Conservation (phyloP, 192 early-diverging fungal species). For the Coemansia sp. region DNA sequence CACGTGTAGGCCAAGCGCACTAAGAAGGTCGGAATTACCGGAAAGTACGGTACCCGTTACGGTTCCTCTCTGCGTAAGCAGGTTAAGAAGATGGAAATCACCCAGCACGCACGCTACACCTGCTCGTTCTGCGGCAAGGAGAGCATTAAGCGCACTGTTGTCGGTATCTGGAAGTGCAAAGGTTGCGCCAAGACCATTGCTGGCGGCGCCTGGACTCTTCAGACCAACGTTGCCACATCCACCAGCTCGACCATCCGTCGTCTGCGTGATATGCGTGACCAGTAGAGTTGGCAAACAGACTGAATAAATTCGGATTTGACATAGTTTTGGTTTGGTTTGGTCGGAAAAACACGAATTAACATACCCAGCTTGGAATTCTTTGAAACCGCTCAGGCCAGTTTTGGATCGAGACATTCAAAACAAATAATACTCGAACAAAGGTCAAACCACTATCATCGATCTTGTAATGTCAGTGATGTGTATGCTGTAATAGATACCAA, state of each 20-base stretch:
- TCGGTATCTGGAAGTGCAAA: conserved; percentile 99
- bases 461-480: too few species aligned
- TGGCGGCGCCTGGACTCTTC: conserved; percentile 92
- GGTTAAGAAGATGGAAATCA: conserved; percentile 99
- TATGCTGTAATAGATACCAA: background rate
- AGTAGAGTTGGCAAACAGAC: too few species aligned
- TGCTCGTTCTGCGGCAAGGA: conserved; percentile 99
- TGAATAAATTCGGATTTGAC: too few species aligned
- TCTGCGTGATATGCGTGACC: conserved; percentile 91
- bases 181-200: conserved; percentile 94
- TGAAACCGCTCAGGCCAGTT: too few species aligned
- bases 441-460: too few species aligned
- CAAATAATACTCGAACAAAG: too few species aligned
- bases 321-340: too few species aligned
- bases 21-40: conserved; percentile 98
- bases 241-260: conserved; percentile 96
- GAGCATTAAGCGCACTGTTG: conserved; percentile 87
- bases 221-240: conserved; percentile 85
- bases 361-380: too few species aligned
- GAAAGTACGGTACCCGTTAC: conserved; percentile 99
- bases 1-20: conserved; percentile 84
- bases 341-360: too few species aligned
- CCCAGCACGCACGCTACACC: conserved; percentile 99
- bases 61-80: conserved; percentile 99
- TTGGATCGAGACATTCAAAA: too few species aligned